Conservation (phyloP, 805 yeast species). For the Teunomyces aglyptinius region DNA sequence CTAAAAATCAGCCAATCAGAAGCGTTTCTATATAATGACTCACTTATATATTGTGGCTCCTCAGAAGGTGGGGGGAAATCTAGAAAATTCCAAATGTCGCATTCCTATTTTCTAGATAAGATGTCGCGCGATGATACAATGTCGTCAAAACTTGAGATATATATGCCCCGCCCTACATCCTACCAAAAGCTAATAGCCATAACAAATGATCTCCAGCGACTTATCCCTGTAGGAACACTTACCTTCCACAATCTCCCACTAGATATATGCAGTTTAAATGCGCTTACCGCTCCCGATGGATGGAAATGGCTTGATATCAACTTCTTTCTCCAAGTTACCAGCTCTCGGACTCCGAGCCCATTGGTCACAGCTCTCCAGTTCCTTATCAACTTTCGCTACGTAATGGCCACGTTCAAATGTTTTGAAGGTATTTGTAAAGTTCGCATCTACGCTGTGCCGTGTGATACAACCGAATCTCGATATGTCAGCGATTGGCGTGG, state of each 20-base stretch:
- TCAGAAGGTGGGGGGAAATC: too few species aligned
- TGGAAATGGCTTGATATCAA: conserved; percentile 62
- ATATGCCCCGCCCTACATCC: background rate
- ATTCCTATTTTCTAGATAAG: background rate
- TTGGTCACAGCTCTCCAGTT: conserved; percentile 28
- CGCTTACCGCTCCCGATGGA: conserved; percentile 20
- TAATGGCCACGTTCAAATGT: conserved; percentile 43
- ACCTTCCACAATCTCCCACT: conserved; percentile 44
- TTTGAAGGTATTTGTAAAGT: conserved; percentile 22
- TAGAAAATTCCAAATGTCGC: background rate
- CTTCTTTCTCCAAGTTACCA: conserved; percentile 28
- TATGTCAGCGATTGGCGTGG: conserved; percentile 35
- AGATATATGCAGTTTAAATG: conserved; percentile 30
- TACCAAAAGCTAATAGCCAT: conserved; percentile 17
- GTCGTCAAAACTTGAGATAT: background rate
- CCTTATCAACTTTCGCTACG: conserved; percentile 39
- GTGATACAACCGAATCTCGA: conserved; percentile 38
- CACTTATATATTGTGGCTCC: background rate
- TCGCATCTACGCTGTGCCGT: conserved; percentile 49
- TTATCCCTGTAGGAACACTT: conserved; percentile 51
- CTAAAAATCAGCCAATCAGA: background rate
- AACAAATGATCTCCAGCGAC: conserved; percentile 39
- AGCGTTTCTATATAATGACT: background rate
- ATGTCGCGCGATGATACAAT: background rate
- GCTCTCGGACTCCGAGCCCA: conserved; percentile 10